Evolutionary conservation across 148 eudicot species (phyloP).

Genomic region (Heliosperma pusillum): DNA sequence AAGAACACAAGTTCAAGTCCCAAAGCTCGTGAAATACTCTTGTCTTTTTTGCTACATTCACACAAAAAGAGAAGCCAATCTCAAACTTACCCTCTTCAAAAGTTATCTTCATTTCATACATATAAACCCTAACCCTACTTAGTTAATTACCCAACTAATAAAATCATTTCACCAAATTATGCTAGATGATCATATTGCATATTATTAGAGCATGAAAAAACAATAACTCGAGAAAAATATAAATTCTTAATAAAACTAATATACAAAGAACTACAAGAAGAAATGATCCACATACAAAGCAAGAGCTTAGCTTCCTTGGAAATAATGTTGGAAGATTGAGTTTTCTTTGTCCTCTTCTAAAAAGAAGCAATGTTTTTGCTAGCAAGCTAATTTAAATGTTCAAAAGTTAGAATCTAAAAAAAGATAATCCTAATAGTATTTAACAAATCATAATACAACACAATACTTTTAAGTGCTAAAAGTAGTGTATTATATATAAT

Average conservation of each 20-base stretch:
- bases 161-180: neutral
- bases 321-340: slow-evolving; percentile 11
- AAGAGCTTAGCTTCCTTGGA: neutral
- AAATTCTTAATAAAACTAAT: slow-evolving; percentile 3
- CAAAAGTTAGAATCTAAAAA: slow-evolving; percentile 21
- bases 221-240: no score
- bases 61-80: slow-evolving; percentile 30
- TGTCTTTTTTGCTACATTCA: slow-evolving; percentile 8
- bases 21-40: slow-evolving; percentile 24
- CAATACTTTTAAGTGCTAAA: neutral
- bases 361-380: neutral
- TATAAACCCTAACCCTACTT: slow-evolving; percentile 36
- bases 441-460: slow-evolving; percentile 1
- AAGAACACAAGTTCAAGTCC: slow-evolving; percentile 20
- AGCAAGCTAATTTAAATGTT: neutral
- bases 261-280: slow-evolving; percentile 20
- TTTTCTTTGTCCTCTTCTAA: slow-evolving; percentile 4
- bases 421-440: slow-evolving; percentile 1
- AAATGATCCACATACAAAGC: slow-evolving; percentile 11
- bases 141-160: neutral
- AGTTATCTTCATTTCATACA: neutral
- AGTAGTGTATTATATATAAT: neutral
- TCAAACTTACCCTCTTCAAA: slow-evolving; percentile 22
- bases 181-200: neutral
- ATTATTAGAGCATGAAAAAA: no score